These are phyloP conservation scores for Straminergon stramineum DNA, from an alignment of 225 moss, liverwort and hornwort genomes.

Conservation along the genomic window DNA sequence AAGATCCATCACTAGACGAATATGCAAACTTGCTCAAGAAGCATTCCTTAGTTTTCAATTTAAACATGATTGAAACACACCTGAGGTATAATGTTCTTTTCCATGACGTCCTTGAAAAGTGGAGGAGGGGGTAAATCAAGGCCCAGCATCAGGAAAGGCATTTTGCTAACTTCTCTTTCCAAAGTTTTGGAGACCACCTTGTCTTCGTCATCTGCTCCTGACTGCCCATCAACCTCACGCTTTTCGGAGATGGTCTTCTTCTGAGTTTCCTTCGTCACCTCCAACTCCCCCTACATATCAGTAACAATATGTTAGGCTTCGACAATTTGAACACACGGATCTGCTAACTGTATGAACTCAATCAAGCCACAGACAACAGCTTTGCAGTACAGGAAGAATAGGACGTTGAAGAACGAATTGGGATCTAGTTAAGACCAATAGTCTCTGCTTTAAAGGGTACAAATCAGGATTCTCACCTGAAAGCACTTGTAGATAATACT, in stretches of 20 bases:
- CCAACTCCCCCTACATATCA: conserved; percentile 66
- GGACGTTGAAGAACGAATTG: not conserved
- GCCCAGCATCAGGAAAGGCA: conserved; percentile 97
- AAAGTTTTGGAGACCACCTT: conserved; percentile 23
- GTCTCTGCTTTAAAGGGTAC: not conserved
- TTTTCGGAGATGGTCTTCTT: conserved; percentile 34
- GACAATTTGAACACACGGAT: not conserved
- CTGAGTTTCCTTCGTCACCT: conserved; percentile 85
- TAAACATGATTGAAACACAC: conserved; percentile 11
- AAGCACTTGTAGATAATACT: conserved; percentile 93
- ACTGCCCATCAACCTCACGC: conserved; percentile 14
- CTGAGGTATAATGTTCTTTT: conserved; percentile 97
- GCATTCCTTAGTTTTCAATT: not conserved
- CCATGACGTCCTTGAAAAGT: conserved; percentile 97
- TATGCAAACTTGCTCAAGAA: not conserved
- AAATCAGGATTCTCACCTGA: conserved; percentile 17
- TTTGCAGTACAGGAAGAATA: not conserved
- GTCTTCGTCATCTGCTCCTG: conserved; percentile 13
- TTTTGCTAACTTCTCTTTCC: conserved; percentile 59
- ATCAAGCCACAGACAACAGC: not conserved
- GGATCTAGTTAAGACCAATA: not conserved
- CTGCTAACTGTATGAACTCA: not conserved
- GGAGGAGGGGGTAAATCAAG: conserved; percentile 97
- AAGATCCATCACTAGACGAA: not conserved
- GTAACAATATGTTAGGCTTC: not conserved